Percentiles rank a stretch among this genome's conserved stretches.
Evolutionary conservation across 2,329 filamentous ascomycete genomes (phyloP).

Genomic region (Fusarium globosum): DNA sequence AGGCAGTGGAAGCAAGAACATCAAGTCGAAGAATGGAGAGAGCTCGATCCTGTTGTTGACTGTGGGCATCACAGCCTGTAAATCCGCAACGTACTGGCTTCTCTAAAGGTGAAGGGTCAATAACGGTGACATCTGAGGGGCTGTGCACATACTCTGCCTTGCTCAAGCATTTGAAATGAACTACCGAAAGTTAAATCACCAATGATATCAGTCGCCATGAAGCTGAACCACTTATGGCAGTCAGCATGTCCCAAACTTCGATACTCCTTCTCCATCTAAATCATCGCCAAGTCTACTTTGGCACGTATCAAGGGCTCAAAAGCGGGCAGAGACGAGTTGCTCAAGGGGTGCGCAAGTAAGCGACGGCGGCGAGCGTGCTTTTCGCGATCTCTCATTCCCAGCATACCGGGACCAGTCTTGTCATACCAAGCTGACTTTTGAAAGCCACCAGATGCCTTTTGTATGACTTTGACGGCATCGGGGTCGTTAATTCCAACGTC

Average conservation of each 20-base stretch:
- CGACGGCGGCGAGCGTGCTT: neutral
- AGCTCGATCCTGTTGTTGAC: neutral
- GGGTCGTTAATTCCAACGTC: neutral
- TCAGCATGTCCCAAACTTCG: neutral
- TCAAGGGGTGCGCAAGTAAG: neutral
- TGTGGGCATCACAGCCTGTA: neutral
- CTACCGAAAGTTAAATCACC: slow-evolving; percentile 4
- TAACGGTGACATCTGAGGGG: accelerated
- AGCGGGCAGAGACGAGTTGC: neutral
- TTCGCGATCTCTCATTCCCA: neutral
- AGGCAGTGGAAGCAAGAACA: neutral
- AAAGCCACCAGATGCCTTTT: neutral
- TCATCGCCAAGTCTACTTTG: neutral
- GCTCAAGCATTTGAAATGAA: slow-evolving; percentile 1
- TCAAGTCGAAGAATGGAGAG: neutral
- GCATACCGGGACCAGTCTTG: neutral
- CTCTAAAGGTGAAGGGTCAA: neutral
- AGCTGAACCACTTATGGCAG: slow-evolving; percentile 1
- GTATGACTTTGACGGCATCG: neutral
- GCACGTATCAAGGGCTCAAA: neutral
- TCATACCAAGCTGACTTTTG: neutral
- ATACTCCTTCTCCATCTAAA: neutral
- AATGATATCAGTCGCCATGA: slow-evolving; percentile 14
- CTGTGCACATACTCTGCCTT: neutral
- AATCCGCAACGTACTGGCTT: neutral